These are phyloP conservation scores for Dictyophora rubrovolvata DNA, from an alignment of 768 basidiomycete genomes.

Conservation along the genomic window DNA sequence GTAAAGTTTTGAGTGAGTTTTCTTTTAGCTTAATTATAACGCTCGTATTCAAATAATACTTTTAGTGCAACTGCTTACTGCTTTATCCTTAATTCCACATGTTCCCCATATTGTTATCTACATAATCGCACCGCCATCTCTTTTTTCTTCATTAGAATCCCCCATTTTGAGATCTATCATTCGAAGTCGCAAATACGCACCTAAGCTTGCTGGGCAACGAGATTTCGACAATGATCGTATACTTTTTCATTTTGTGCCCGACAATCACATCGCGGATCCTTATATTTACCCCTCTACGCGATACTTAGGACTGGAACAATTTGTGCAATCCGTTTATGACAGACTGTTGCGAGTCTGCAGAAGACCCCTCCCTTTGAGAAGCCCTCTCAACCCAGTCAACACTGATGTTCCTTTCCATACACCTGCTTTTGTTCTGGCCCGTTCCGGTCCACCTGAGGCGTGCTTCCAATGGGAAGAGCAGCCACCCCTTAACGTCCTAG, in stretches of 20 bases:
- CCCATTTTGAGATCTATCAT: slow-evolving; percentile 60
- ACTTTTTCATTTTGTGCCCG: slow-evolving; percentile 67
- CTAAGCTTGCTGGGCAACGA: slow-evolving; percentile 3
- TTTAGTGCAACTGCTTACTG: slow-evolving; percentile 41
- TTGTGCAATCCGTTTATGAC: slow-evolving; percentile 63
- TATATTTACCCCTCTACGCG: slow-evolving; percentile 34
- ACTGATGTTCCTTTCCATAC: slow-evolving; percentile 38
- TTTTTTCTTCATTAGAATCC: slow-evolving; percentile 50
- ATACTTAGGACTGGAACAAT: slow-evolving; percentile 34
- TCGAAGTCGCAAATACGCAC: slow-evolving; percentile 45
- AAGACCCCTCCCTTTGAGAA: slow-evolving; percentile 27
- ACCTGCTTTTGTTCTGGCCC: slow-evolving; percentile 54
- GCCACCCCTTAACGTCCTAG: slow-evolving; percentile 38
- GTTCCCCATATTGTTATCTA: slow-evolving; percentile 49
- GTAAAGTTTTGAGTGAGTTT: slow-evolving; percentile 51
- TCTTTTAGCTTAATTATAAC: not conserved
- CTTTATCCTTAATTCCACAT: slow-evolving; percentile 27
- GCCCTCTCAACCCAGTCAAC: not conserved
- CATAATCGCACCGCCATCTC: slow-evolving; percentile 49
- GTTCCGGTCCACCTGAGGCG: slow-evolving; percentile 27
- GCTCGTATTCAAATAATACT: slow-evolving; percentile 7
- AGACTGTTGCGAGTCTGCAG: slow-evolving; percentile 49
- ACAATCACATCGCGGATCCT: slow-evolving; percentile 41
- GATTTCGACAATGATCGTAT: slow-evolving; percentile 30
- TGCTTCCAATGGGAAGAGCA: slow-evolving; percentile 22